Evolutionary conservation across 345 rosid species (phyloP).

Genomic region (Trapa bicornis): DNA sequence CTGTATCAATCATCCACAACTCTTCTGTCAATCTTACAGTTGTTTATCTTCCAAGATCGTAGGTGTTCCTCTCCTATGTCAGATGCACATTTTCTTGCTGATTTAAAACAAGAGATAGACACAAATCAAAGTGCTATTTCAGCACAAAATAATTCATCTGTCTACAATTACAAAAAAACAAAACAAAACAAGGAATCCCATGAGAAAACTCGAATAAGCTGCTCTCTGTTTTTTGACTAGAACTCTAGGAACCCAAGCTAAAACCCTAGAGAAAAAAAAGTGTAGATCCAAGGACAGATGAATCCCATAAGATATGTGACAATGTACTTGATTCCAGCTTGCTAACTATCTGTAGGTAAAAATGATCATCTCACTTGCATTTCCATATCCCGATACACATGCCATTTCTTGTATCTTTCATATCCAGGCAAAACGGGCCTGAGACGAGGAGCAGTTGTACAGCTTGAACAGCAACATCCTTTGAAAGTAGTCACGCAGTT

Average conservation of each 20-base stretch:
- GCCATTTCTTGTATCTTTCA: constrained; percentile 84
- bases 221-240: not conserved
- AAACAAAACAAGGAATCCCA: not conserved
- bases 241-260: not conserved
- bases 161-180: too few species aligned
- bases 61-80: too few species aligned
- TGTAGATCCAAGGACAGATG: not conserved
- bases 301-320: not conserved
- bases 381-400: constrained; percentile 41
- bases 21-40: too few species aligned
- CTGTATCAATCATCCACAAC: not conserved
- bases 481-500: constrained; percentile 39
- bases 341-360: not conserved
- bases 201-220: not conserved
- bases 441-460: constrained; percentile 57
- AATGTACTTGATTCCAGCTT: not conserved
- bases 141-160: not conserved
- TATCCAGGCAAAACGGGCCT: constrained; percentile 68
- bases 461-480: constrained; percentile 67
- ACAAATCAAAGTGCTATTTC: not conserved
- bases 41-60: too few species aligned
- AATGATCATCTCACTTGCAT: not conserved
- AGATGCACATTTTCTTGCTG: not conserved
- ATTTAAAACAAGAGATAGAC: not conserved
- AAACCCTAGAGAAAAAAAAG: not conserved